phyloP scores from a whole-genome alignment of 345 rosid genomes.

The Citrus cavaleriei region DNA sequence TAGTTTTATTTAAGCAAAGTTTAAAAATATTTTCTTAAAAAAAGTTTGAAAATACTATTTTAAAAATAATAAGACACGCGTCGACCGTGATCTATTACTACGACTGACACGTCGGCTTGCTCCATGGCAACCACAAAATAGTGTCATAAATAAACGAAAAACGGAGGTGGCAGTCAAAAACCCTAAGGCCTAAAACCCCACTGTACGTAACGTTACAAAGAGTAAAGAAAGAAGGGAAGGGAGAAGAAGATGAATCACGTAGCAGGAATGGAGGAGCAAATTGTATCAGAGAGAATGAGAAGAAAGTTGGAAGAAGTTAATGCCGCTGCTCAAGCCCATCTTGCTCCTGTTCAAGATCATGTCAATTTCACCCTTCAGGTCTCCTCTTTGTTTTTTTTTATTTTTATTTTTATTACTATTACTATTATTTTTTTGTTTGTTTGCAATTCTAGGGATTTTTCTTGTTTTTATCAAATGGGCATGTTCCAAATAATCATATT shows the following conservation, averaged over 20 bases:
- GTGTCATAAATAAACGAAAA: background rate
- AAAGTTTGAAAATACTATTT: too few relatives aligned
- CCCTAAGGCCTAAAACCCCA: background rate
- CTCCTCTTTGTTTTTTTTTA: conserved; percentile 4
- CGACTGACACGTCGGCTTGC: too few relatives aligned
- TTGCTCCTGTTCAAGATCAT: conserved; percentile 76
- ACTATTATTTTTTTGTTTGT: background rate
- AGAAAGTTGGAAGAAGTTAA: conserved; percentile 67
- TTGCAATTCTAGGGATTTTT: background rate
- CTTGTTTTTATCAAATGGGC: background rate
- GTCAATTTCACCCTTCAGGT: conserved; percentile 94
- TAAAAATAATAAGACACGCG: too few relatives aligned
- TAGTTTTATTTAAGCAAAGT: too few relatives aligned
- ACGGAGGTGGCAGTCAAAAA: background rate
- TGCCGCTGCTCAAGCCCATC: conserved; percentile 63
- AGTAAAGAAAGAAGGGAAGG: background rate
- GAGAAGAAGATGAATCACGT: conserved; percentile 52
- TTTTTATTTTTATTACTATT: background rate
- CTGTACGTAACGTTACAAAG: background rate
- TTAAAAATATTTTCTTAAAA: too few relatives aligned
- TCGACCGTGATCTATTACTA: too few relatives aligned
- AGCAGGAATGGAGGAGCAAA: conserved; percentile 55
- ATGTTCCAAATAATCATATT: background rate
- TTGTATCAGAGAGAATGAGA: conserved; percentile 62
- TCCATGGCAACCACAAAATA: too few relatives aligned